Conservation (phyloP, 176 grass and related monocot genomes). For the Carex littledalei region DNA sequence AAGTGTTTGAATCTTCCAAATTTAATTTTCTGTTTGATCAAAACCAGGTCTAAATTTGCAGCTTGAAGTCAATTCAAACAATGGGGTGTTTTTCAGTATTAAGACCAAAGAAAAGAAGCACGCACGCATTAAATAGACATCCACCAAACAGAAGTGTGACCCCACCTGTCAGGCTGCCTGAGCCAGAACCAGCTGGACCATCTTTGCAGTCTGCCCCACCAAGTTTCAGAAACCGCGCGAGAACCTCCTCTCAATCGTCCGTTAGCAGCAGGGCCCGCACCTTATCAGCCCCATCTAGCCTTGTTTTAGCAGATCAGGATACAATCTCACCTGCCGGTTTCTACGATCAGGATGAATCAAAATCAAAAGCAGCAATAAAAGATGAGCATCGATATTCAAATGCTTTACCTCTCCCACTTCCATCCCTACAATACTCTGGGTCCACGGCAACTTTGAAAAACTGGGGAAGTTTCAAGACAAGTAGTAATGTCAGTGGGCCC, state of each 20-base stretch:
- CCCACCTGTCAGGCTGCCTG: conserved; percentile 64
- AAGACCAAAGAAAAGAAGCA: conserved; percentile 70
- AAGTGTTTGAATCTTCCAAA: conserved; percentile 10
- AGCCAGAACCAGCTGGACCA: conserved; percentile 57
- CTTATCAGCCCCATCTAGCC: conserved; percentile 70
- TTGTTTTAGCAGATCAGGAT: conserved; percentile 63
- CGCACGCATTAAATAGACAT: conserved; percentile 31
- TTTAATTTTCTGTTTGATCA: background rate
- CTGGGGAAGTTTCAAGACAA: conserved; percentile 61
- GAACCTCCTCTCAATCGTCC: conserved; percentile 34
- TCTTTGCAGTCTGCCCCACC: conserved; percentile 90
- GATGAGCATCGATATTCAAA: conserved; percentile 66
- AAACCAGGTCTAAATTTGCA: background rate
- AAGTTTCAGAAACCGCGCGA: conserved; percentile 76
- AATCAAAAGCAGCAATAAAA: conserved; percentile 31
- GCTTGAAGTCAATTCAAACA: conserved; percentile 22
- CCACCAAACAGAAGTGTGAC: conserved; percentile 33
- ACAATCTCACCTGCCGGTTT: conserved; percentile 41
- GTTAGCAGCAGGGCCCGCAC: conserved; percentile 53
- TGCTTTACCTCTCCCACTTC: conserved; percentile 84
- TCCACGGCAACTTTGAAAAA: conserved; percentile 38
- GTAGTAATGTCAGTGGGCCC: conserved; percentile 48
- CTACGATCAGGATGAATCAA: conserved; percentile 63
- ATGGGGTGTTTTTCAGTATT: conserved; percentile 94
- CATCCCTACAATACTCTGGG: conserved; percentile 37